Base-by-base conservation (phyloP, 2,329 filamentous ascomycete genomes). In the Venturia pyrina region DNA sequence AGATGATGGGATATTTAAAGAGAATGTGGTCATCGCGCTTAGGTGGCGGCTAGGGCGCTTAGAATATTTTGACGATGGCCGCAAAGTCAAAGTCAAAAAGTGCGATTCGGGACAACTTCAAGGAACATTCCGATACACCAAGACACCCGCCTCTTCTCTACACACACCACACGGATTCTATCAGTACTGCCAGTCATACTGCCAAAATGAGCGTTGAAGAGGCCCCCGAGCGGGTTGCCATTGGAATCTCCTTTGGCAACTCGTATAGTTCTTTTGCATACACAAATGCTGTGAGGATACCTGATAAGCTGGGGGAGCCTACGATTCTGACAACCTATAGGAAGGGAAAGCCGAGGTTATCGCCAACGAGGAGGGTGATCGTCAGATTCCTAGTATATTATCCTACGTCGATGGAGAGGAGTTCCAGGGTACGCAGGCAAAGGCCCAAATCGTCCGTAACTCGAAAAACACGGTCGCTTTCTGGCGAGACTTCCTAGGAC, bases 321-420 rank as follows among this genome's bases (percentile, higher is more conserved):
- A 17, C 13, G 8, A 43, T 43, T 8, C 66, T 67, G 40, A 67
- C 41, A 34, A 21, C 65, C 21, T 69, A 69, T 68, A 85, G 83
- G 93, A 98, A 74, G 93, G 96, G 79, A 96, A 96, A 83, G 89
- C 92, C 70, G 91, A 97, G 77, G 93, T 99, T 69, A 98, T 99
- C 80, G 95, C 95, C 75, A 98, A 99, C 80, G 95, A 98, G 82
- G 95, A 98, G 75, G 95, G 95, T 83, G 91, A 99, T 80, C 93
- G 95, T 78, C 93, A 98, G 78, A 99, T 99, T 70, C 95, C 95
- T 70, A 91, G 92, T 56, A 87, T 96, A 72, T 83, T 99, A 72
- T 97, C 95, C 46, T 99, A 99, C 77, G 89, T 96, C 74, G 89
- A 93, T 65, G 95, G 93, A 70, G 95, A 99, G 75, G 93, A 99